A percentile compares a stretch with the other conserved stretches of the same genome.
Conservation (phyloP, 345 rosid genomes). For the Erodium maritimum region DNA sequence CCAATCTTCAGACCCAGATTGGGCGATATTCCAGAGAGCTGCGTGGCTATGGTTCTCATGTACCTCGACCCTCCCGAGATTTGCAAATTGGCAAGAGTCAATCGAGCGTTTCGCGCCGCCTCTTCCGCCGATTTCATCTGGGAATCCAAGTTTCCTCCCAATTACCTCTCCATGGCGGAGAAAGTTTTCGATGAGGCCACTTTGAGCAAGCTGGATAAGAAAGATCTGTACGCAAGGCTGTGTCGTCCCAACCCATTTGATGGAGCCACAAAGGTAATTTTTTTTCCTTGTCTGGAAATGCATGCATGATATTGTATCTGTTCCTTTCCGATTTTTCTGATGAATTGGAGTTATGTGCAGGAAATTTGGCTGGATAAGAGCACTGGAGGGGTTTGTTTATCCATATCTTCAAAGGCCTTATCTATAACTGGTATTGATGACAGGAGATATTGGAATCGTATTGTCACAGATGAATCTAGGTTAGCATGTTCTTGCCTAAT, state of each 20-base stretch:
- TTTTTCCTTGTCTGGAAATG: conserved; percentile 1
- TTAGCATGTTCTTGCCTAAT: neutral
- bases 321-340: neutral
- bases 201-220: conserved; percentile 19
- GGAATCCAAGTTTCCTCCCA: neutral
- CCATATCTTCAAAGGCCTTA: conserved; percentile 16
- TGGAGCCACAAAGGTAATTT: conserved; percentile 39
- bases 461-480: conserved; percentile 23
- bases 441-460: conserved; percentile 20
- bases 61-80: neutral
- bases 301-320: neutral
- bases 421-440: conserved; percentile 17
- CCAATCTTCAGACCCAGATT: neutral
- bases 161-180: neutral
- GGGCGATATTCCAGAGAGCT: neutral
- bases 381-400: conserved; percentile 19
- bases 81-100: neutral
- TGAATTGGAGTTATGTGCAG: conserved; percentile 19
- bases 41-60: neutral
- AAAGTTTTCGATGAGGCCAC: neutral
- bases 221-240: conserved; percentile 35
- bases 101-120: neutral
- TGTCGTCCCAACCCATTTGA: conserved; percentile 29
- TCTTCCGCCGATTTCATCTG: neutral
- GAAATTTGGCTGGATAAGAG: conserved; percentile 36